Conservation (phyloP, 768 basidiomycete genomes). For the Lactifluus rugatus region DNA sequence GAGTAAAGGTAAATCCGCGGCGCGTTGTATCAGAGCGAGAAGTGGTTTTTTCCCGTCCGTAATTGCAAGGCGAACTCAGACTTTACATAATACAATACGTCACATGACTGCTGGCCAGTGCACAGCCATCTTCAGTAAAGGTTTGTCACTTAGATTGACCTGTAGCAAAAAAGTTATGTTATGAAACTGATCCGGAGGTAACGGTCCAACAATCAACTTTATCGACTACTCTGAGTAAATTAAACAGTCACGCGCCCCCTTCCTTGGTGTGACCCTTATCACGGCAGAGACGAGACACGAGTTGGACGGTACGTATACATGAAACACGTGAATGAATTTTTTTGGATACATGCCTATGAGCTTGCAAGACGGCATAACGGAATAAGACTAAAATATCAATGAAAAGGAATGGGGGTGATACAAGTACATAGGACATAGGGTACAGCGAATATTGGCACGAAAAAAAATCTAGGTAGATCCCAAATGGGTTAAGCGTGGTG, state of each 20-base stretch:
- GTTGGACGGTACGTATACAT: not conserved
- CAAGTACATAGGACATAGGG: conserved; percentile 2
- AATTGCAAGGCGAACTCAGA: too few species aligned
- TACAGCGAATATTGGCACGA: conserved; percentile 5
- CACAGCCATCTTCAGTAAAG: too few species aligned
- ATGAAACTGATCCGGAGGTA: not conserved
- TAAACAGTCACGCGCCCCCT: too few species aligned
- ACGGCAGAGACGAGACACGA: not conserved
- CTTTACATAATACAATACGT: too few species aligned
- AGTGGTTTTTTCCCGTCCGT: too few species aligned
- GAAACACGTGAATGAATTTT: not conserved
- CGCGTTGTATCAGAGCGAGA: too few species aligned
- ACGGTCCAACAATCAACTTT: not conserved
- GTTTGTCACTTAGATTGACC: too few species aligned
- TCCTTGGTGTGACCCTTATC: not conserved
- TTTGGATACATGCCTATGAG: not conserved
- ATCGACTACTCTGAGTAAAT: too few species aligned
- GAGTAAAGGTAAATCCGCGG: not conserved
- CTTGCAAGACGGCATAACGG: not conserved
- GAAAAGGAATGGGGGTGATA: not conserved
- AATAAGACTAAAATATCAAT: not conserved
- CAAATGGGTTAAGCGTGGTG: not conserved
- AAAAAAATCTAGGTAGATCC: conserved; percentile 12
- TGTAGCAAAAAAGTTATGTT: too few species aligned
- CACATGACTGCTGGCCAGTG: too few species aligned